Percentiles rank a stretch among this genome's conserved stretches.
Conservation (phyloP, 2,329 filamentous ascomycete species). For the Tetracladium maxilliforme region DNA sequence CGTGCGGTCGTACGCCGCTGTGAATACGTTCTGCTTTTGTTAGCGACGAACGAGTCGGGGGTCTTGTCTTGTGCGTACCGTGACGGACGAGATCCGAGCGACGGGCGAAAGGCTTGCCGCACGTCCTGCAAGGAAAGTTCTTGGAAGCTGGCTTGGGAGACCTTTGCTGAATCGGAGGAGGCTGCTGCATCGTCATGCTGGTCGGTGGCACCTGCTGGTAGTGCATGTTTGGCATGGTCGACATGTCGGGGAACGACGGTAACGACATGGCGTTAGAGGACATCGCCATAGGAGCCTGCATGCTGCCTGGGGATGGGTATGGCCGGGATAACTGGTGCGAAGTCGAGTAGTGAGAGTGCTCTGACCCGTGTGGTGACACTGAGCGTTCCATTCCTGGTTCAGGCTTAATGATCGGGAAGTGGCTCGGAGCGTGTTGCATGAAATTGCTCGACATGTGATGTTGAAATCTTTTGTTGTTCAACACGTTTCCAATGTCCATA, state of each 20-base stretch:
- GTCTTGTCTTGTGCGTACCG: constrained; percentile 41
- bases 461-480: no score
- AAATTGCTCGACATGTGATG: no score
- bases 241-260: constrained; percentile 13
- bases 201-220: constrained; percentile 6
- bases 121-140: constrained; percentile 80
- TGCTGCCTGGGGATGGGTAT: constrained; percentile 16
- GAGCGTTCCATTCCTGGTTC: no score
- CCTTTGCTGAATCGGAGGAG: constrained; percentile 15
- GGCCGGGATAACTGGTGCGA: constrained; percentile 15
- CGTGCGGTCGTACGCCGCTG: constrained; percentile 77
- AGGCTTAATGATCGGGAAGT: no score
- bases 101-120: constrained; percentile 81
- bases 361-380: constrained; percentile 18
- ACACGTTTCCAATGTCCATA: no score
- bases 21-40: constrained; percentile 64
- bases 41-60: background rate
- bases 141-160: constrained; percentile 34
- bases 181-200: constrained; percentile 14
- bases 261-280: constrained; percentile 12
- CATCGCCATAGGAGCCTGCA: constrained; percentile 13
- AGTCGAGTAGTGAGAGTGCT: constrained; percentile 16
- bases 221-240: constrained; percentile 5
- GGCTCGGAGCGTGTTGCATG: no score
- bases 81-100: constrained; percentile 89